phyloP scores from a whole-genome alignment of 306 rosid species.

The Senna siamea region DNA sequence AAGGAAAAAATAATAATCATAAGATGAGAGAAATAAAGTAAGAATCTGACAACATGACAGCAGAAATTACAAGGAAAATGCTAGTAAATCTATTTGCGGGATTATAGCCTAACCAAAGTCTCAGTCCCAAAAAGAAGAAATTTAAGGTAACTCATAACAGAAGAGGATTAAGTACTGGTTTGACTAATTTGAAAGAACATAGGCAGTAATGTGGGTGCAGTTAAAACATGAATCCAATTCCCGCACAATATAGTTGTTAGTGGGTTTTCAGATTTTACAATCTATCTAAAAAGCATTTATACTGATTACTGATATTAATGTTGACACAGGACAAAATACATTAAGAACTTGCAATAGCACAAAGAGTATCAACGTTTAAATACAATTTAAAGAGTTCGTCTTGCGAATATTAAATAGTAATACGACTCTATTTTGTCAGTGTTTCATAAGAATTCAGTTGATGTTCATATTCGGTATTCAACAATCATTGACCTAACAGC shows the following conservation, averaged over 20 bases:
- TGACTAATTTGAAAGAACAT: no score
- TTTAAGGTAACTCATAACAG: background rate
- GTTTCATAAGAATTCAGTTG: background rate
- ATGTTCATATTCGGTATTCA: background rate
- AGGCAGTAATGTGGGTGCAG: background rate
- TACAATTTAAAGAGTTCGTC: no score
- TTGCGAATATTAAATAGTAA: no score
- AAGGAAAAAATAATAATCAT: background rate
- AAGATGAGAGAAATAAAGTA: background rate
- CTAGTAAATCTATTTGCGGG: background rate
- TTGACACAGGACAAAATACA: no score
- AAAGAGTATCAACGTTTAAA: no score
- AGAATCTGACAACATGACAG: background rate
- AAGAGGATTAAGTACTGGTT: no score
- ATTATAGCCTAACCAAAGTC: background rate
- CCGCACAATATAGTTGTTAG: background rate
- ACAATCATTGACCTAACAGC: background rate
- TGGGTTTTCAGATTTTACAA: no score
- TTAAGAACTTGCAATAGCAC: no score
- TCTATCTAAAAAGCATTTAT: no score
- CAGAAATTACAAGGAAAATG: background rate
- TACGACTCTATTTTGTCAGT: no score
- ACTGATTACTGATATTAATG: no score
- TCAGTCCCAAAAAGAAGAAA: background rate
- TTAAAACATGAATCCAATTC: background rate